phyloP scores from a whole-genome alignment of 192 early-diverging fungal genomes.

The Coemansia sp. region DNA sequence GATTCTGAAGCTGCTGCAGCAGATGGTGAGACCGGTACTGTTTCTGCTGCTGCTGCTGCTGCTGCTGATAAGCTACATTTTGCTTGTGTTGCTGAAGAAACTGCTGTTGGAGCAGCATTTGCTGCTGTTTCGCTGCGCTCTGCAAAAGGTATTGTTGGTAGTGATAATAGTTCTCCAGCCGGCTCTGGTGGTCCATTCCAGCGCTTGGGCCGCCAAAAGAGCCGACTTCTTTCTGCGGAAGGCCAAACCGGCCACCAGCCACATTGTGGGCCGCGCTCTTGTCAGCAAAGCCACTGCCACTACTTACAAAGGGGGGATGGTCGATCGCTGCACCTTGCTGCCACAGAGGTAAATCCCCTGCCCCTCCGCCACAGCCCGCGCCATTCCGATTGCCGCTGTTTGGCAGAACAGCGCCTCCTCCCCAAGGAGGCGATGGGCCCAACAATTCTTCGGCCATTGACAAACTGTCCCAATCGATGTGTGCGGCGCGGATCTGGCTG shows the following conservation, averaged over 20 bases:
- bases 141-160: conserved; percentile 5
- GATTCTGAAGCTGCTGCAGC: neutral
- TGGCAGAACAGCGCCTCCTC: neutral
- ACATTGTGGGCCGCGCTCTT: neutral
- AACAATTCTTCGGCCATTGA: conserved; percentile 47
- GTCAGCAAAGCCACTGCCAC: conserved; percentile 8
- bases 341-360: conserved; percentile 23
- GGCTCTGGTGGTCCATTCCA: neutral
- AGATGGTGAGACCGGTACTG: conserved; percentile 5
- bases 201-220: neutral
- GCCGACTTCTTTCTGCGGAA: neutral
- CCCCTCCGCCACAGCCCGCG: neutral
- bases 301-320: neutral
- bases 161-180: neutral
- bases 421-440: neutral
- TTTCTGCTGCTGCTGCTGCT: conserved; percentile 17
- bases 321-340: conserved; percentile 42
- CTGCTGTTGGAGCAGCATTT: conserved; percentile 2
- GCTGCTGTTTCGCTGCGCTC: conserved; percentile 1
- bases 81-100: neutral
- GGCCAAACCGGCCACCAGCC: neutral
- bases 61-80: neutral
- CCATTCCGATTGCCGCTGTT: conserved; percentile 16
- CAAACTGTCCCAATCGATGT: conserved; percentile 53
- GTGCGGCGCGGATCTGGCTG: conserved; percentile 53